phyloP scores from a whole-genome alignment of 306 rosid species.

The Ochetophila trinervis region DNA sequence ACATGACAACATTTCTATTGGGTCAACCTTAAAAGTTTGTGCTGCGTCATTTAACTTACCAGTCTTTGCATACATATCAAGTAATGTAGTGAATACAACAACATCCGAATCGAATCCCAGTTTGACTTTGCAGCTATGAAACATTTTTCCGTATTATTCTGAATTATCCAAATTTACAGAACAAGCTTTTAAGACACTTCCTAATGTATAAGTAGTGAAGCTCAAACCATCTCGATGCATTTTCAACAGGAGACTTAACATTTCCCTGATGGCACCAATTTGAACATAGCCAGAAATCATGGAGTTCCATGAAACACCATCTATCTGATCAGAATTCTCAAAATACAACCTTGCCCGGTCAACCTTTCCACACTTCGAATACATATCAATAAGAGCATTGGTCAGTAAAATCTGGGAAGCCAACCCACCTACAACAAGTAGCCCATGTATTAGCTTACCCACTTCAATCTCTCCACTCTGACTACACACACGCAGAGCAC shows the following conservation, averaged over 20 bases:
- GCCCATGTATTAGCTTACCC: slow-evolving; percentile 45
- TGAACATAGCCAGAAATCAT: slow-evolving; percentile 47
- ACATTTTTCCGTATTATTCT: slow-evolving; percentile 32
- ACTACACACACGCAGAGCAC: slow-evolving; percentile 34
- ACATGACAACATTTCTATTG: slow-evolving; percentile 38
- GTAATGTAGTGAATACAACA: slow-evolving; percentile 51
- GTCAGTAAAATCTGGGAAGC: slow-evolving; percentile 19
- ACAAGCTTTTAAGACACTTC: slow-evolving; percentile 51
- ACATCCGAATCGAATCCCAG: slow-evolving; percentile 41
- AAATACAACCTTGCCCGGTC: slow-evolving; percentile 44
- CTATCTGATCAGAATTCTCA: slow-evolving; percentile 33
- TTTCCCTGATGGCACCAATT: slow-evolving; percentile 30
- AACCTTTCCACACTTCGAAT: slow-evolving; percentile 42
- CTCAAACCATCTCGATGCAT: slow-evolving; percentile 44
- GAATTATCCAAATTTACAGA: slow-evolving; percentile 22
- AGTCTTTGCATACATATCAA: slow-evolving; percentile 59
- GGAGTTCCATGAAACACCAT: slow-evolving; percentile 59
- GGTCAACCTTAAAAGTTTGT: slow-evolving; percentile 30
- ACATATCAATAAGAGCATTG: slow-evolving; percentile 55
- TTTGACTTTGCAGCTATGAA: slow-evolving; percentile 42
- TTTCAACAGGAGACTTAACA: slow-evolving; percentile 26
- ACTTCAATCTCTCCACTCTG: slow-evolving; percentile 23
- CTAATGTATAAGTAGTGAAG: slow-evolving; percentile 48
- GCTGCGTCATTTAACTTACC: slow-evolving; percentile 37
- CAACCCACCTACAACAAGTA: slow-evolving; percentile 33